A percentile compares a stretch with the other conserved stretches of the same genome.
phyloP scores from a whole-genome alignment of 257 asterid species.

The Fraxinus pennsylvanica region DNA sequence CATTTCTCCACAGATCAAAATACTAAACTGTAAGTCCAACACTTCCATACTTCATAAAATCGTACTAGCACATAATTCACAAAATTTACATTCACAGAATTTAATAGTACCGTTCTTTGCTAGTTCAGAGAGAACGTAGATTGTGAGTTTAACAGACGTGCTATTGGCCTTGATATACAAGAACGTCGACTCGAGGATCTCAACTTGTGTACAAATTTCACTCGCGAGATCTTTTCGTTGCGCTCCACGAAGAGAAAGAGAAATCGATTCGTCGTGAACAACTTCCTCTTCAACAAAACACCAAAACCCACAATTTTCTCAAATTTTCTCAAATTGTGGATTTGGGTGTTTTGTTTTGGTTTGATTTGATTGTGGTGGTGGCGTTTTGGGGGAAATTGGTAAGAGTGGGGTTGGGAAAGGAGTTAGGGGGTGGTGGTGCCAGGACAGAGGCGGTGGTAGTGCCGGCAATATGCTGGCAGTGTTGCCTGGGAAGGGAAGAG shows the following conservation, averaged over 20 bases:
- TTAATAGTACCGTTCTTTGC: conserved; percentile 61
- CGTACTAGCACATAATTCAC: neutral
- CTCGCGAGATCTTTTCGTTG: conserved; percentile 60
- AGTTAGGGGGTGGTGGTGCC: too few species aligned
- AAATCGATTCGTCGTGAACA: conserved; percentile 38
- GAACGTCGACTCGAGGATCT: conserved; percentile 57
- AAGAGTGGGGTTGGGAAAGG: too few species aligned
- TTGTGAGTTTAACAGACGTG: conserved; percentile 57
- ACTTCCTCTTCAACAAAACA: too few species aligned
- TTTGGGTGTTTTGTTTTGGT: too few species aligned
- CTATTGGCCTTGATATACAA: conserved; percentile 55
- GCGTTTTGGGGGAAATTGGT: too few species aligned
- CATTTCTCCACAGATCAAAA: conserved; percentile 28
- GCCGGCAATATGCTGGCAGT: too few species aligned
- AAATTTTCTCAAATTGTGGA: too few species aligned
- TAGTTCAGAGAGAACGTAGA: conserved; percentile 65
- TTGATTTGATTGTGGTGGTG: too few species aligned
- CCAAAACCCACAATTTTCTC: too few species aligned
- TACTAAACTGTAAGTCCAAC: conserved; percentile 25
- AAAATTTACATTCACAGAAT: neutral
- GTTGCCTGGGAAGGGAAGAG: too few species aligned
- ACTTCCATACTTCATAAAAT: neutral
- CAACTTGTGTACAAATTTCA: conserved; percentile 64
- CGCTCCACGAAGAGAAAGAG: conserved; percentile 42
- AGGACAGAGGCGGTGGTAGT: too few species aligned